phyloP scores from a whole-genome alignment of 306 rosid genomes.

The Corylus avellana region DNA sequence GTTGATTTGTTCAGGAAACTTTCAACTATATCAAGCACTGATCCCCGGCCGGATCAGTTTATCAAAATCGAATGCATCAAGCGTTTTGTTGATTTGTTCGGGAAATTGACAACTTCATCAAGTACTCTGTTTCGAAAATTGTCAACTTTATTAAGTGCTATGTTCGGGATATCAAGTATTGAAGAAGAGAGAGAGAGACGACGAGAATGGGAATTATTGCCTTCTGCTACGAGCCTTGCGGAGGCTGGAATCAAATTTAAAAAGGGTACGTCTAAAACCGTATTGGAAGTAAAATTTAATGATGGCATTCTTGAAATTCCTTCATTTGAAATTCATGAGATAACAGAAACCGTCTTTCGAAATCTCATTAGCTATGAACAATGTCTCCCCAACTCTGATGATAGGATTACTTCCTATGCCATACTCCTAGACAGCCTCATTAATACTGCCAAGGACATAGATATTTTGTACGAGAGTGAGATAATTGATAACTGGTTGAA shows the following conservation, averaged over 20 bases:
- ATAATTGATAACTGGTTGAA: conserved; percentile 7
- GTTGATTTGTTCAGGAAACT: not conserved
- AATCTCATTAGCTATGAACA: conserved; percentile 26
- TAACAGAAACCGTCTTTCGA: conserved; percentile 12
- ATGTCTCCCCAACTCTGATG: not conserved
- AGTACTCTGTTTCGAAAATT: not conserved
- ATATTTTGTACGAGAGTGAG: conserved; percentile 1
- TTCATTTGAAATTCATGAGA: conserved; percentile 5
- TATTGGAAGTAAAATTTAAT: conserved; percentile 2
- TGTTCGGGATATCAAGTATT: no score
- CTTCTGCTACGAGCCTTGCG: not conserved
- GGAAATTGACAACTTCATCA: not conserved
- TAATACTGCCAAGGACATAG: not conserved
- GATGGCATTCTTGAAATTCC: conserved; percentile 7
- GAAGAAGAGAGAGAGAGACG: not conserved
- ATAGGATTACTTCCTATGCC: conserved; percentile 20
- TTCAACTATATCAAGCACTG: no score
- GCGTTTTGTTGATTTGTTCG: not conserved
- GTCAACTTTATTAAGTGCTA: not conserved
- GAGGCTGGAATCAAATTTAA: conserved; percentile 13
- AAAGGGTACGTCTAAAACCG: not conserved
- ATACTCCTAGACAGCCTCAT: conserved; percentile 27
- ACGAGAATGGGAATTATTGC: no score
- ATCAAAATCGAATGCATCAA: no score
- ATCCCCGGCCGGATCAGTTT: fast-evolving